Evolutionary conservation across 495 filamentous ascomycete genomes (phyloP).

Genomic region (Aspergillus egyptiacus): DNA sequence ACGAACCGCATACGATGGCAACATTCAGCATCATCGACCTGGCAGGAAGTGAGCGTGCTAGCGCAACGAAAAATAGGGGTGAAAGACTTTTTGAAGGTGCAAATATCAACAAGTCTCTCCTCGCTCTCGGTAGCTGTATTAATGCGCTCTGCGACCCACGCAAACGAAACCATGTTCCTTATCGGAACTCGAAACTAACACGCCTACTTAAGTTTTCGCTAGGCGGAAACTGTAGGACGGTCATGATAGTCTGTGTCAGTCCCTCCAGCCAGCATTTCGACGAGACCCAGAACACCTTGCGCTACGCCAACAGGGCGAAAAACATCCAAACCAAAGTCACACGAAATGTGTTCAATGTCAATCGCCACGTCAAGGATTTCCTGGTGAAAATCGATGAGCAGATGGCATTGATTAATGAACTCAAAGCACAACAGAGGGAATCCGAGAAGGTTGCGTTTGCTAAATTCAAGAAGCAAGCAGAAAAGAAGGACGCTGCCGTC

Average conservation of each 20-base stretch:
- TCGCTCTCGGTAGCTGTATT: slow-evolving; percentile 95
- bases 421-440: slow-evolving; percentile 87
- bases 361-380: slow-evolving; percentile 97
- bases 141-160: slow-evolving; percentile 94
- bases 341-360: slow-evolving; percentile 97
- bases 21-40: slow-evolving; percentile 98
- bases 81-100: slow-evolving; percentile 89
- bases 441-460: slow-evolving; percentile 77
- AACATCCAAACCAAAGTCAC: slow-evolving; percentile 99
- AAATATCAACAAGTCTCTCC: slow-evolving; percentile 98
- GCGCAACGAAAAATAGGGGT: slow-evolving; percentile 93
- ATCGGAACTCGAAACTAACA: slow-evolving; percentile 96
- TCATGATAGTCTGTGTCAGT: slow-evolving; percentile 99
- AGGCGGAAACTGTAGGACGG: slow-evolving; percentile 95
- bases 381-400: slow-evolving; percentile 97
- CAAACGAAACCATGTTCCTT: slow-evolving; percentile 91
- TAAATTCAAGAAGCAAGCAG: slow-evolving; percentile 82
- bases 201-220: slow-evolving; percentile 94
- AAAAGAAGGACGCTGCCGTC: slow-evolving; percentile 73
- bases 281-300: slow-evolving; percentile 95
- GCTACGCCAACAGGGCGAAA: slow-evolving; percentile 97
- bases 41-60: slow-evolving; percentile 92
- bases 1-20: slow-evolving; percentile 95
- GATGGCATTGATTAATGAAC: slow-evolving; percentile 84
- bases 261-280: slow-evolving; percentile 97